A percentile compares a stretch with the other conserved stretches of the same genome.
Conservation (phyloP, 495 filamentous ascomycete genomes). For the Cercophora newfieldiana region DNA sequence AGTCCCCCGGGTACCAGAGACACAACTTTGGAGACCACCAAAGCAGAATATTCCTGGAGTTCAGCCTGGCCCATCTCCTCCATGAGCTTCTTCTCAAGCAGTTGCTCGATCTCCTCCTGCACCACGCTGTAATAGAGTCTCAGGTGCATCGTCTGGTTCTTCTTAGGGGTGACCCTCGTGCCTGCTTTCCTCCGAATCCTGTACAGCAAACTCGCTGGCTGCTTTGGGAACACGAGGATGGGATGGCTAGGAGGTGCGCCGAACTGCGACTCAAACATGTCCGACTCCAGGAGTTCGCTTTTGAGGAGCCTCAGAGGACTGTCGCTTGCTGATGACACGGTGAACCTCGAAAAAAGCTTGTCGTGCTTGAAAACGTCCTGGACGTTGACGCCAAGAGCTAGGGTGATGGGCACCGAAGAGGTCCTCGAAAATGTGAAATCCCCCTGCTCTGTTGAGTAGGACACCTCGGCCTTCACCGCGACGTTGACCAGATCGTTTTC, state of each 20-base stretch:
- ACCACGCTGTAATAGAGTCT: conserved; percentile 76
- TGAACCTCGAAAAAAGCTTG: conserved; percentile 84
- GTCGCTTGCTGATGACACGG: conserved; percentile 71
- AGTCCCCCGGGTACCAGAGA: conserved; percentile 52
- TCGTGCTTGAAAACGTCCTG: conserved; percentile 91
- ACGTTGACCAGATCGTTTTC: conserved; percentile 75
- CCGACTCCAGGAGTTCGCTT: conserved; percentile 68
- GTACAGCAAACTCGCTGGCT: conserved; percentile 81
- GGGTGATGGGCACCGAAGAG: conserved; percentile 61
- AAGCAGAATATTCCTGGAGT: conserved; percentile 46
- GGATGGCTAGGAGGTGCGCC: conserved; percentile 55
- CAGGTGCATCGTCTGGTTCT: conserved; percentile 60
- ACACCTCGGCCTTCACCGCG: conserved; percentile 71
- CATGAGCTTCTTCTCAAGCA: conserved; percentile 42
- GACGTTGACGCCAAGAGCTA: conserved; percentile 92
- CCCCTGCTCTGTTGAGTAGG: conserved; percentile 73
- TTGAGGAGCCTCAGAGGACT: conserved; percentile 73
- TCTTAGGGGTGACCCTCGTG: conserved; percentile 35
- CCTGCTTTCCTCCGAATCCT: conserved; percentile 60
- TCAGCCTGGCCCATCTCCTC: conserved; percentile 41
- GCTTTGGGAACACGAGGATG: conserved; percentile 71
- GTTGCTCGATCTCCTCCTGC: conserved; percentile 63
- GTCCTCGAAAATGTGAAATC: conserved; percentile 68
- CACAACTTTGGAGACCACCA: conserved; percentile 52
- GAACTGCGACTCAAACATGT: conserved; percentile 64